Evolutionary conservation across 805 yeast species (phyloP).

Genomic region (Ogataea paraovalis): DNA sequence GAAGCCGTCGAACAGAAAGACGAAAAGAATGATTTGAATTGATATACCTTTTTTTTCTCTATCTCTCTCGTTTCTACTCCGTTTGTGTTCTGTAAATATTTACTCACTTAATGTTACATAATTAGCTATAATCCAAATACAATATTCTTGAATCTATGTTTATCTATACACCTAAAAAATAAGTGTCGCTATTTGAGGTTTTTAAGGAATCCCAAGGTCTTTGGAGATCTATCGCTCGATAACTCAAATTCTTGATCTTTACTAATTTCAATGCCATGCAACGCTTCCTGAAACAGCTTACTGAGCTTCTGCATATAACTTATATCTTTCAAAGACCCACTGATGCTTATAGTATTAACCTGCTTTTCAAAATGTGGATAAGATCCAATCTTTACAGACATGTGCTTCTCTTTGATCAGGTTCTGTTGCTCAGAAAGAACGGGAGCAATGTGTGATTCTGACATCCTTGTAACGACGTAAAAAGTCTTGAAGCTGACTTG

Average conservation of each 20-base stretch:
- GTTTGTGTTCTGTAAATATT: background rate
- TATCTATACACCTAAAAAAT: background rate
- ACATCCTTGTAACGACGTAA: constrained; percentile 56
- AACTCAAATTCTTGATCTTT: constrained; percentile 49
- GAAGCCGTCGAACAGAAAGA: constrained; percentile 2
- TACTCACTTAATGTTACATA: background rate
- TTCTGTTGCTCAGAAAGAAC: constrained; percentile 51
- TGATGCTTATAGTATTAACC: constrained; percentile 66
- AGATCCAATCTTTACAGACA: constrained; percentile 68
- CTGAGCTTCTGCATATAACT: constrained; percentile 39
- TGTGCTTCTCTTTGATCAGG: constrained; percentile 28
- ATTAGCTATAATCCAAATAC: background rate
- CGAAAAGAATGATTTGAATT: background rate
- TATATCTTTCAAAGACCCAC: constrained; percentile 48
- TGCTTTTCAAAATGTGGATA: constrained; percentile 73
- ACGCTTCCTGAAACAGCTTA: constrained; percentile 33
- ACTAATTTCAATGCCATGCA: constrained; percentile 50
- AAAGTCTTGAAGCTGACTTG: constrained; percentile 39
- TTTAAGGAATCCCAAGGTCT: background rate
- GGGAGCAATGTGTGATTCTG: constrained; percentile 71
- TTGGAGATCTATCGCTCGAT: constrained; percentile 4
- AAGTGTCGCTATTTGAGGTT: background rate
- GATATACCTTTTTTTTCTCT: background rate
- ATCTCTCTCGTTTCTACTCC: background rate
- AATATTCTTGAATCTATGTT: background rate